phyloP scores from a whole-genome alignment of 768 basidiomycete species.

The Nidularia sp. region DNA sequence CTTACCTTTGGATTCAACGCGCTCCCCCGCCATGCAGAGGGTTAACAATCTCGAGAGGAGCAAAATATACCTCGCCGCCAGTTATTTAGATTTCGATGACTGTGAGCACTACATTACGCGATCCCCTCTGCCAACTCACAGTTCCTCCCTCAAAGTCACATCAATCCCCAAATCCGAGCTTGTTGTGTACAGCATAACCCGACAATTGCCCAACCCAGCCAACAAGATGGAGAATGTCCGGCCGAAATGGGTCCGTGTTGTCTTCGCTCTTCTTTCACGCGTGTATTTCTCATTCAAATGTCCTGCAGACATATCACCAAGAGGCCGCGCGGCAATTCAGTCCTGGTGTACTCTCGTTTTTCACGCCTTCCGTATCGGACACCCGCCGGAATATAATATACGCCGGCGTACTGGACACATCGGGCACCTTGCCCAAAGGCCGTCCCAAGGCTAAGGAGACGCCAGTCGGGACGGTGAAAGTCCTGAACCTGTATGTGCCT shows the following conservation, averaged over 20 bases:
- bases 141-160: constrained; percentile 17
- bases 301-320: constrained; percentile 24
- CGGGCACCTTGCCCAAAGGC: constrained; percentile 32
- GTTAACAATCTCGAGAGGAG: constrained; percentile 15
- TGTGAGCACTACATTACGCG: constrained; percentile 34
- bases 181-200: constrained; percentile 24
- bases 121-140: neutral
- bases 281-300: neutral
- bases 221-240: constrained; percentile 10
- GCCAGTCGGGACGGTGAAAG: constrained; percentile 41
- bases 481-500: constrained; percentile 49
- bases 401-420: constrained; percentile 43
- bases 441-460: constrained; percentile 29
- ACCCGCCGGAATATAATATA: constrained; percentile 31
- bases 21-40: constrained; percentile 11
- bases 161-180: constrained; percentile 36
- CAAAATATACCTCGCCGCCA: constrained; percentile 44
- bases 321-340: constrained; percentile 34
- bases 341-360: constrained; percentile 41
- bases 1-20: constrained; percentile 3
- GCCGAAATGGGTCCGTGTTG: constrained; percentile 34
- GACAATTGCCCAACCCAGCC: constrained; percentile 7
- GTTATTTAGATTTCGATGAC: constrained; percentile 56
- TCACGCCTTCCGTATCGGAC: constrained; percentile 32
- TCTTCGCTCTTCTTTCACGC: neutral